Evolutionary conservation across 352 stramenopile species (phyloP).

Genomic region (Phytopythium kandeliae): DNA sequence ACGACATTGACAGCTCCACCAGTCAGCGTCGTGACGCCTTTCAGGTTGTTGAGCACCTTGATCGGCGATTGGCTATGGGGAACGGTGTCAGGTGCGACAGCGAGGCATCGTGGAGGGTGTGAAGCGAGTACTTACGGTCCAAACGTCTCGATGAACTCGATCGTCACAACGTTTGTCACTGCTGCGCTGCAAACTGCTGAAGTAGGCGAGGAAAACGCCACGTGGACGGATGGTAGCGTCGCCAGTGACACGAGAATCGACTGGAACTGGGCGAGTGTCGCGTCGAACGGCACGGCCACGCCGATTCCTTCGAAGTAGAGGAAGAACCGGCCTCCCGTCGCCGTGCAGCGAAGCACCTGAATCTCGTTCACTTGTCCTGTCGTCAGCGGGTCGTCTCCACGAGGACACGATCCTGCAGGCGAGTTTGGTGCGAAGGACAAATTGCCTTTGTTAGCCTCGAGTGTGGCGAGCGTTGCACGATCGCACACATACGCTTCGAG

Average conservation of each 20-base stretch:
- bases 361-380: slow-evolving; percentile 80
- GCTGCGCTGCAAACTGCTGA: slow-evolving; percentile 36
- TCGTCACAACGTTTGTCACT: slow-evolving; percentile 37
- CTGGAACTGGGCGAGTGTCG: slow-evolving; percentile 39
- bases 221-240: slow-evolving; percentile 30
- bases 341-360: slow-evolving; percentile 79
- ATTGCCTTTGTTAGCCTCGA: neutral
- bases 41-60: slow-evolving; percentile 40
- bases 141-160: slow-evolving; percentile 61
- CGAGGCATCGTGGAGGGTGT: neutral
- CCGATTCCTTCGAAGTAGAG: slow-evolving; percentile 61
- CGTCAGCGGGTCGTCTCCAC: slow-evolving; percentile 85
- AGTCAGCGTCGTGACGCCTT: slow-evolving; percentile 25
- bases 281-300: slow-evolving; percentile 45
- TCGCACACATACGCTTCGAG: slow-evolving; percentile 32
- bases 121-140: slow-evolving; percentile 36
- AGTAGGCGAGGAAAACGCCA: slow-evolving; percentile 35
- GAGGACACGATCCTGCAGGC: slow-evolving; percentile 54
- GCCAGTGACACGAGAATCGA: slow-evolving; percentile 35
- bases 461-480: neutral
- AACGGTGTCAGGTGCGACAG: slow-evolving; percentile 4
- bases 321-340: slow-evolving; percentile 52
- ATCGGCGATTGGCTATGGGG: slow-evolving; percentile 43
- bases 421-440: neutral
- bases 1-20: slow-evolving; percentile 48